phyloP scores from a whole-genome alignment of 768 basidiomycete species.

The Phylloporus arenicola region DNA sequence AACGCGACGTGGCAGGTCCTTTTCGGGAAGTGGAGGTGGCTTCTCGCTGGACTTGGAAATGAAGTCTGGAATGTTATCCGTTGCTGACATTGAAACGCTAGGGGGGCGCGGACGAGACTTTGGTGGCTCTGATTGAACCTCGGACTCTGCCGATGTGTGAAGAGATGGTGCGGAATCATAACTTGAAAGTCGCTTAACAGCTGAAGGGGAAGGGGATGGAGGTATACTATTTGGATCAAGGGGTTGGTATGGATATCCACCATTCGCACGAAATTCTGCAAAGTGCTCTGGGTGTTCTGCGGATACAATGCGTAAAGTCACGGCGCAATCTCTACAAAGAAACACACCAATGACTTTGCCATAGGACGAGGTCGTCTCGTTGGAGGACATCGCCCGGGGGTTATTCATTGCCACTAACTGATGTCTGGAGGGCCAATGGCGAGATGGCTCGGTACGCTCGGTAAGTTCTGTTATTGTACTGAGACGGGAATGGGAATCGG shows the following conservation, averaged over 20 bases:
- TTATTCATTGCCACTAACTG: constrained; percentile 36
- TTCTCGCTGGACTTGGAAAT: constrained; percentile 41
- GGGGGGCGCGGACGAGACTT: constrained; percentile 36
- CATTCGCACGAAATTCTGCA: constrained; percentile 1
- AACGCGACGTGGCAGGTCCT: constrained; percentile 18
- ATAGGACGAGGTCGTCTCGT: constrained; percentile 50
- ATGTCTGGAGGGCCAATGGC: constrained; percentile 41
- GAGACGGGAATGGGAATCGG: constrained; percentile 35
- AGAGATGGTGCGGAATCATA: constrained; percentile 56
- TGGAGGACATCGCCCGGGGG: constrained; percentile 34
- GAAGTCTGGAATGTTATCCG: constrained; percentile 48
- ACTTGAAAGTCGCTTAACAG: constrained; percentile 53
- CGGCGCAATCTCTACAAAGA: not conserved
- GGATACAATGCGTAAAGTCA: constrained; percentile 4
- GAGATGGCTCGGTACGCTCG: constrained; percentile 57
- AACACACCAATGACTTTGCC: constrained; percentile 55
- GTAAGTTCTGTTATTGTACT: constrained; percentile 67
- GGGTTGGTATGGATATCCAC: constrained; percentile 11
- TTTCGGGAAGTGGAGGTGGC: constrained; percentile 23
- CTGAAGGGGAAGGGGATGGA: constrained; percentile 64
- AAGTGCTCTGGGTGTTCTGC: constrained; percentile 22
- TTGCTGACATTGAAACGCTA: constrained; percentile 41
- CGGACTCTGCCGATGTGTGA: constrained; percentile 38
- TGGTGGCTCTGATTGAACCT: constrained; percentile 28
- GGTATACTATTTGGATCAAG: constrained; percentile 55